Evolutionary conservation across 139 green algal genomes (phyloP), one percentile per base, ranked within the genome.

Genomic region (Picochlorum sp.): DNA sequence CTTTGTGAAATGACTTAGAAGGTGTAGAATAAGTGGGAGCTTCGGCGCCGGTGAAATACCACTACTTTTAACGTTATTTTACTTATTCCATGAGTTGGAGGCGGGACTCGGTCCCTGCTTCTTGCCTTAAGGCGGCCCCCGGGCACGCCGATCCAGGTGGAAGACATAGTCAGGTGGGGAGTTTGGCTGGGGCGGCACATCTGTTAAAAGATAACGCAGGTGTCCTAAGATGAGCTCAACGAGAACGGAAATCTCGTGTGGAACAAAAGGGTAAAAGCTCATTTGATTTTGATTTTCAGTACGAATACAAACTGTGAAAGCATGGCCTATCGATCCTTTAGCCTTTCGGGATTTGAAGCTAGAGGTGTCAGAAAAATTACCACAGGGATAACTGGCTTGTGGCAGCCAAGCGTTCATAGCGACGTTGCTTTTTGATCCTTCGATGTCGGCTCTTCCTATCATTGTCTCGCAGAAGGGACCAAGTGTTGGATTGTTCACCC

Each of bases 271-370:
- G 78, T 84, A 87, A 88, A 93, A 94, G 85, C 81, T 89, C 83
- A 89, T 90, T 90, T 91, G 82, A 94, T 88, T 90, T 88, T 89
- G 81, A 88, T 89, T 94, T 90, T 89, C 85, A 94, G 85, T 89
- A 89, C 78, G 76, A 91, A 89, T 85, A 86, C 81, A 91, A 92
- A 88, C 77, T 85, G 86, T 89, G 80, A 88, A 87, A 90, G 83
- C 81, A 90, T 88, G 85, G 85, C 79, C 85, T 90, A 91, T 91
- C 81, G 82, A 90, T 89, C 83, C 80, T 90, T 87, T 89, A 89
- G 77, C 67, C 70, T 80, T 82, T 86, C 75, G 73, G 80, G 76
- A 85, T 85, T 88, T 86, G 75, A 85, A 80, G 82, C 80, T 86
- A 88, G 82, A 90, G 82, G 82, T 86, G 81, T 86, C 78, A 86